Base-by-base conservation (phyloP, 1,284 basidiomycete species). In the Ceratorhiza oryzae-sativae region DNA sequence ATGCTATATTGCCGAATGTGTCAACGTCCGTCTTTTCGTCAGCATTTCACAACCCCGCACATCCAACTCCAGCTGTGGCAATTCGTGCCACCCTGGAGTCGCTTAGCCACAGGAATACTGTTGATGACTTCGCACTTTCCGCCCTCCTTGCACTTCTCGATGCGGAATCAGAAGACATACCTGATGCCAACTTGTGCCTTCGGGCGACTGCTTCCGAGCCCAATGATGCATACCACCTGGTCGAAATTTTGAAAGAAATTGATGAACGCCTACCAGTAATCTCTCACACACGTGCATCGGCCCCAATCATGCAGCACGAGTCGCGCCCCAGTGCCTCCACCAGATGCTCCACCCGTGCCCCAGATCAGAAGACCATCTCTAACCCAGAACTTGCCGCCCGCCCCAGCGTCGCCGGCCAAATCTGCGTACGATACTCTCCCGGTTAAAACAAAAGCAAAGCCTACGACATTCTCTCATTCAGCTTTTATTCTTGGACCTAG, bases 131-230 rank as follows among this genome's bases (percentile, higher is more conserved):
- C 60, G 68, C 68, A 18, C 68, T 71, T 13, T 45, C 45, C 4
- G 55, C 68, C 3, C 46, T 71, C 8, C 18, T 71, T 10, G 3
- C 55, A 0, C 56, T 71, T 12, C 51, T 71, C 23, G 67, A 71
- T 39, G 56, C 25, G 48, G 39, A 10, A 2, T 20, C 59, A 13
- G 56, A 59, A 1, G 61, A 61, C 13, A 55, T 56, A 23, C 53
- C 51, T 3, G 72, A 73, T 48, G 72, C 72, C 8, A 70, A 49
- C 45, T 23, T 73, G 18, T 73, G 72, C 23, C 72, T 73, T 36
- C 56, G 41, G 32, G 72, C 72, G 5, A 70, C 65, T 20, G 58
- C 65, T 8, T 62, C 58, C 18, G 36, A 73, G 42, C 65, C 72
- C 12, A 59, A 73, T 20, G 61, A 71, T 25, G 72, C 72, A 8